Evolutionary conservation across 805 yeast species (phyloP).

Genomic region (Ogataea salicorniae): DNA sequence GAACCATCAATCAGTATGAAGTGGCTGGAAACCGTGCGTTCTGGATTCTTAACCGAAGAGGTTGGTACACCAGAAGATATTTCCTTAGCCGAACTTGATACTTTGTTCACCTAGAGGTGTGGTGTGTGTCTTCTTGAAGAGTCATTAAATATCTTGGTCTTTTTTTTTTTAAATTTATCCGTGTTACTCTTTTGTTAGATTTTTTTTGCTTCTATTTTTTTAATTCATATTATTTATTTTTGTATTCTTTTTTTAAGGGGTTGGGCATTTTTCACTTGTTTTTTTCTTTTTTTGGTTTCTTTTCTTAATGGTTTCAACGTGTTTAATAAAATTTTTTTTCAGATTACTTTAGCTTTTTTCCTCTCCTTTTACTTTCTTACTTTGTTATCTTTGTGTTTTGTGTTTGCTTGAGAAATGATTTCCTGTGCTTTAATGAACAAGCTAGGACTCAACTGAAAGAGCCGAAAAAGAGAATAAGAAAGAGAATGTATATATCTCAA

Average conservation of each 20-base stretch:
- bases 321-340: constrained; percentile 8
- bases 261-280: constrained; percentile 12
- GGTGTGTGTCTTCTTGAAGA: not conserved
- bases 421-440: constrained; percentile 1
- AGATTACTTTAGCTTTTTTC: not conserved
- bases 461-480: no score
- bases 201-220: not conserved
- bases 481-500: no score
- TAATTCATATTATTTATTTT: not conserved
- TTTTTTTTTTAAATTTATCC: not conserved
- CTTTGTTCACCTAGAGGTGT: constrained; percentile 34
- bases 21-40: constrained; percentile 70
- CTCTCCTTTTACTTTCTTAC: not conserved
- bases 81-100: constrained; percentile 63
- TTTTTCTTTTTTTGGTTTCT: constrained; percentile 5
- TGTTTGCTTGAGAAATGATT: not conserved
- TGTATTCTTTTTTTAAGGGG: constrained; percentile 7
- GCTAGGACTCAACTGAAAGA: not conserved
- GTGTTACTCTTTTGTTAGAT: not conserved
- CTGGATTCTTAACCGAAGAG: constrained; percentile 74
- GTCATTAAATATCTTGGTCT: not conserved
- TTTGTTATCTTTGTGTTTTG: not conserved
- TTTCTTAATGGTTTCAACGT: constrained; percentile 12
- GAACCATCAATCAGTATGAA: constrained; percentile 42
- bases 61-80: constrained; percentile 76